Base-by-base conservation (phyloP, 179 eudicot genomes). In the Pouteria campechiana region DNA sequence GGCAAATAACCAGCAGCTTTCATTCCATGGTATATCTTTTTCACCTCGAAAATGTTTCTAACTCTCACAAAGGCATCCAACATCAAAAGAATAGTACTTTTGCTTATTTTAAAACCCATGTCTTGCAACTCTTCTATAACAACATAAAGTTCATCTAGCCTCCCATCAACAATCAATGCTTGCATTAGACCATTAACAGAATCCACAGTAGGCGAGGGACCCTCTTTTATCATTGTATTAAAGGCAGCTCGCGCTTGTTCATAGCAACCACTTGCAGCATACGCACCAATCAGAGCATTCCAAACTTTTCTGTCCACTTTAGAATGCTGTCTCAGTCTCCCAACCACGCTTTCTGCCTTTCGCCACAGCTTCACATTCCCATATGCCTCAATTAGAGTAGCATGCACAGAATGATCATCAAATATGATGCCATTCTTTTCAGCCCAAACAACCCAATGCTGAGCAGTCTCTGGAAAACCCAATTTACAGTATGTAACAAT, bases 181-280 rank as follows among this genome's bases (percentile, higher is more conserved):
- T 75, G 88, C 82, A 92, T 58, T 56, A 92, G 68, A 36, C 52
- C 42, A 46, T 92, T 87, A 12, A 87, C 71, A 12, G 92, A 72
- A 15, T 79, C 96, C 29, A 75, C 76, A 16, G 78, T 92, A 36
- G 96, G 99, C 17, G 81, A 64, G 51, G 96, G 99, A 41, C 99
- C 99, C n/a, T 87, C 96, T 65, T 64, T 92, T 96, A 79, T 87
- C 99, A 92, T 87, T 46, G 94, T 92, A 70, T 65, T 75, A 46
- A 92, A 92, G 58, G 92, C 96, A 60, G 99, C 99, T 70, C 99
- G 79, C 50, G 94, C 96, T 67, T 79, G 75, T 70, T 92, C 99
- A 62, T 92, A 92, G 60, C 41, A 60, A 55, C 99, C 99, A 37
- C 48, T 63, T 48, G 65, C 50, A 49, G 93, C 85, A 72, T 92